Evolutionary conservation across 768 basidiomycete species (phyloP).

Genomic region (Phanerodontia chrysosporium): DNA sequence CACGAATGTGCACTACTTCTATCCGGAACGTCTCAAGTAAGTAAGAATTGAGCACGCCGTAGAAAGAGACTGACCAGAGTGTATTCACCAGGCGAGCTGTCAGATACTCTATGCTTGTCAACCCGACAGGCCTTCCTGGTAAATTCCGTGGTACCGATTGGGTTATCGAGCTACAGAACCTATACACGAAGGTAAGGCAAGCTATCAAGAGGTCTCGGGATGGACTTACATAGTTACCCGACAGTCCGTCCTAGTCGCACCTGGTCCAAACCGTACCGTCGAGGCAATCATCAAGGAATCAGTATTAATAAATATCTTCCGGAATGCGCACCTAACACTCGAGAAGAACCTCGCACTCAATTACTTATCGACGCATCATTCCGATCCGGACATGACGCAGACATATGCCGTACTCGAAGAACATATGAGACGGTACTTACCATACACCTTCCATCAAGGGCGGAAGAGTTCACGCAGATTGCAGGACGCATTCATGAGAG

Average conservation of each 20-base stretch:
- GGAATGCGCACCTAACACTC: not conserved
- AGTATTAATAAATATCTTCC: constrained; percentile 30
- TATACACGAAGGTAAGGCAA: constrained; percentile 35
- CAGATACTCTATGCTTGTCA: constrained; percentile 25
- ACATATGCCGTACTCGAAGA: not conserved
- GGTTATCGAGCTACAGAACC: constrained; percentile 38
- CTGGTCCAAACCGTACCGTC: constrained; percentile 30
- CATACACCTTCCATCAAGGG: not conserved
- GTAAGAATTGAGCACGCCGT: not conserved
- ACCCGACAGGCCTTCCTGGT: constrained; percentile 31
- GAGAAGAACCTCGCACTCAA: not conserved
- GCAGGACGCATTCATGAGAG: not conserved
- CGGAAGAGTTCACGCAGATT: not conserved
- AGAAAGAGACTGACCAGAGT: not conserved
- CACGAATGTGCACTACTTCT: constrained; percentile 19
- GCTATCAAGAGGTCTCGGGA: not conserved
- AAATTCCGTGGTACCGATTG: constrained; percentile 35
- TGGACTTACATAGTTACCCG: constrained; percentile 22
- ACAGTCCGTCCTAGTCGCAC: constrained; percentile 24
- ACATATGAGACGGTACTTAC: constrained; percentile 12
- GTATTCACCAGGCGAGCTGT: constrained; percentile 17
- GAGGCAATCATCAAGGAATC: constrained; percentile 31
- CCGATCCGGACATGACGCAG: not conserved
- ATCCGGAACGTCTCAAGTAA: constrained; percentile 8
- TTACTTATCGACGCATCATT: not conserved